These are phyloP conservation scores for Plectranthus barbatus DNA, from an alignment of 257 asterid genomes.

Conservation along the genomic window DNA sequence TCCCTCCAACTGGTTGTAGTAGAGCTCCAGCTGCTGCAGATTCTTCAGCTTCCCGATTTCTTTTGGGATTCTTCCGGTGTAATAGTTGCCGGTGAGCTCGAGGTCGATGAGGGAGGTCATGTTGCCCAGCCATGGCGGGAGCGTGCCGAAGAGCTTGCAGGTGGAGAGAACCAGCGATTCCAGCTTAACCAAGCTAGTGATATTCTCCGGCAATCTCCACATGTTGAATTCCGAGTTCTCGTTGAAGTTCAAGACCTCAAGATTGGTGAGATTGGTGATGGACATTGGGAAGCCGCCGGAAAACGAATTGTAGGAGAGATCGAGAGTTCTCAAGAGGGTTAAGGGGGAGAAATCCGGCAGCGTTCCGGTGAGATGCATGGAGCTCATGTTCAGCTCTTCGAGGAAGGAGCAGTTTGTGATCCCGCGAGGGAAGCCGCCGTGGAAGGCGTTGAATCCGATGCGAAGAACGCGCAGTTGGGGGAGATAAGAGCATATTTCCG, in stretches of 20 bases:
- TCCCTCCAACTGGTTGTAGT: constrained; percentile 65
- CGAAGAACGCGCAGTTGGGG: constrained; percentile 51
- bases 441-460: constrained; percentile 40
- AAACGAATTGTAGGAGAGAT: constrained; percentile 59
- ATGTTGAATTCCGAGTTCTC: constrained; percentile 33
- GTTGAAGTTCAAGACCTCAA: constrained; percentile 50
- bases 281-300: constrained; percentile 72
- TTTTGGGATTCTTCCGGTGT: constrained; percentile 47
- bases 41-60: constrained; percentile 53
- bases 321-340: constrained; percentile 34
- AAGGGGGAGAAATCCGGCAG: constrained; percentile 67
- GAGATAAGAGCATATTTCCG: constrained; percentile 46
- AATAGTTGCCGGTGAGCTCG: constrained; percentile 62
- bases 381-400: constrained; percentile 51
- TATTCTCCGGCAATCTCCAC: constrained; percentile 65
- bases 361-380: constrained; percentile 34
- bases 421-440: constrained; percentile 50
- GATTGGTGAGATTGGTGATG: constrained; percentile 53
- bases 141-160: constrained; percentile 51
- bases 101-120: constrained; percentile 73
- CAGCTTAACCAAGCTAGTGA: constrained; percentile 38
- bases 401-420: constrained; percentile 48
- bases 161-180: constrained; percentile 46
- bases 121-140: constrained; percentile 53
- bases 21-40: constrained; percentile 73